Percentiles rank a stretch among this genome's conserved stretches.
These are phyloP conservation scores for Gymnopilus dilepis DNA, from an alignment of 768 basidiomycete genomes.

Conservation along the genomic window DNA sequence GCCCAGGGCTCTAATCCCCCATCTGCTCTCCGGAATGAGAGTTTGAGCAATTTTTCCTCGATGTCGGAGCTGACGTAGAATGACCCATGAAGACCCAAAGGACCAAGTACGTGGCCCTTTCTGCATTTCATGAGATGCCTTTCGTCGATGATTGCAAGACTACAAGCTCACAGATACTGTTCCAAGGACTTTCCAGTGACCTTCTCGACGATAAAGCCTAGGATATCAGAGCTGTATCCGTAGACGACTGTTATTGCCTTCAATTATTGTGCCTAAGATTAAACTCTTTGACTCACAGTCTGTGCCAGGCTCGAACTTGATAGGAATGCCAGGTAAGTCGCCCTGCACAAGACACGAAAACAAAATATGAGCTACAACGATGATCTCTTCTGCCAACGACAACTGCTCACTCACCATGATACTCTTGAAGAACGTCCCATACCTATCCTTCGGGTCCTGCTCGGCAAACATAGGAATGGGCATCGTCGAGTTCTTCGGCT, in stretches of 20 bases:
- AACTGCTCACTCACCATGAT: conserved; percentile 21
- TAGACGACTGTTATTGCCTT: conserved; percentile 29
- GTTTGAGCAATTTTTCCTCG: conserved; percentile 22
- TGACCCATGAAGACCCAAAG: conserved; percentile 33
- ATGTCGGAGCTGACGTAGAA: conserved; percentile 35
- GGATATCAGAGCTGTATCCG: conserved; percentile 33
- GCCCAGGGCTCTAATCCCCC: conserved; percentile 25
- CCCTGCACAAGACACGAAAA: conserved; percentile 25
- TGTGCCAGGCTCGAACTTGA: conserved; percentile 38
- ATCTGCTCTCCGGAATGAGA: conserved; percentile 30
- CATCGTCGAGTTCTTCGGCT: conserved; percentile 15
- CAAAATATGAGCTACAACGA: neutral
- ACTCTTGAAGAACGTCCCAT: conserved; percentile 24
- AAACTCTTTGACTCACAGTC: conserved; percentile 24
- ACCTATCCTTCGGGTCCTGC: conserved; percentile 26
- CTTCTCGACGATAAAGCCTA: conserved; percentile 34
- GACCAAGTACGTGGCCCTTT: conserved; percentile 37
- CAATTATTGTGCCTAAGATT: too few species aligned
- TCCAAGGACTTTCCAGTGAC: conserved; percentile 31
- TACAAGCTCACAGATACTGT: conserved; percentile 35
- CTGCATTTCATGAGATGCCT: conserved; percentile 19
- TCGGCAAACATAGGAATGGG: conserved; percentile 21
- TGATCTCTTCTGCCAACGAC: neutral
- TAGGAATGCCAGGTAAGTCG: conserved; percentile 27
- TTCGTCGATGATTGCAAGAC: too few species aligned